These are phyloP conservation scores for Oldenlandia corymbosa DNA, from an alignment of 257 asterid species.

Conservation along the genomic window DNA sequence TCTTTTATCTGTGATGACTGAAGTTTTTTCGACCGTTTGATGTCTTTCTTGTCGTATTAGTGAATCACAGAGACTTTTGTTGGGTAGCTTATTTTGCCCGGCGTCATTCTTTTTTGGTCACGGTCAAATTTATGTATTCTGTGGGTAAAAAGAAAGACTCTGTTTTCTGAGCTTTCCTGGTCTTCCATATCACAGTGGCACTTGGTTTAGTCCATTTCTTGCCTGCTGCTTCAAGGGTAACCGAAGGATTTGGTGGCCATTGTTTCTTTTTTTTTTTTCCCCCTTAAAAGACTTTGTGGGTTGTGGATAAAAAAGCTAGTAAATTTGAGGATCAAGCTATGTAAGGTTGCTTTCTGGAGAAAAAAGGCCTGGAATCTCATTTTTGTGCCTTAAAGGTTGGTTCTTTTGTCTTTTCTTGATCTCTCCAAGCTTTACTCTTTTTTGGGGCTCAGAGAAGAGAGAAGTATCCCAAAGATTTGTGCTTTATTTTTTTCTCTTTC, in stretches of 20 bases:
- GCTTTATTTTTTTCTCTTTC: not conserved
- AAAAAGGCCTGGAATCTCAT: conserved; percentile 22
- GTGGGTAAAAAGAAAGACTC: not conserved
- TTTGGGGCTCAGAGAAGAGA: conserved; percentile 3
- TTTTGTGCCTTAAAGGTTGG: conserved; percentile 36
- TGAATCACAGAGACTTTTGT: conserved; percentile 16
- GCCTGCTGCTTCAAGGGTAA: not conserved
- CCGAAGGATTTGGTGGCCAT: not conserved
- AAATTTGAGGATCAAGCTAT: conserved; percentile 20
- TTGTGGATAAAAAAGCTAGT: conserved; percentile 4
- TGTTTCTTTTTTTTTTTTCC: not conserved
- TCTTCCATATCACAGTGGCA: not conserved
- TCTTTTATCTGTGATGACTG: conserved; percentile 4
- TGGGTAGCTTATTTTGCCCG: not conserved
- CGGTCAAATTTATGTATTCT: not conserved
- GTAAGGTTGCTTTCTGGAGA: conserved; percentile 32
- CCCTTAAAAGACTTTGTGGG: not conserved
- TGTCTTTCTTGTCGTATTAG: conserved; percentile 15
- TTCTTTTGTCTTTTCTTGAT: conserved; percentile 21
- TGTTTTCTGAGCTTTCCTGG: conserved; percentile 5
- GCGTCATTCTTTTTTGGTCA: conserved; percentile 4
- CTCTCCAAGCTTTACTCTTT: not conserved
- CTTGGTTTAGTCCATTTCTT: not conserved
- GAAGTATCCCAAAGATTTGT: not conserved
- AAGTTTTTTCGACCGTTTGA: conserved; percentile 35